Evolutionary conservation across 768 basidiomycete species (phyloP).

Genomic region (Podaxis mareebaensis): DNA sequence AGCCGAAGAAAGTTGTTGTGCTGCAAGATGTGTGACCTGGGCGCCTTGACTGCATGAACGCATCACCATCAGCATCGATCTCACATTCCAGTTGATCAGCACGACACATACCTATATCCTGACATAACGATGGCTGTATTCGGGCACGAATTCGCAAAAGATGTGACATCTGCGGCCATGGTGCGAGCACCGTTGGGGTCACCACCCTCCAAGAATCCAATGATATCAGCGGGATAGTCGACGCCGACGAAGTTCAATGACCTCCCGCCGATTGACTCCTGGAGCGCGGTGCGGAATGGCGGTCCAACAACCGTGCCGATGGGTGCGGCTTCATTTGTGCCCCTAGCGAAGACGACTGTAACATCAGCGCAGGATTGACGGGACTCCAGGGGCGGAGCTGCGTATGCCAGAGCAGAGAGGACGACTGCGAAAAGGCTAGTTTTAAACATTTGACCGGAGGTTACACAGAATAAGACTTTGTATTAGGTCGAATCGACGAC

Average conservation of each 20-base stretch:
- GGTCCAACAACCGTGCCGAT: constrained; percentile 39
- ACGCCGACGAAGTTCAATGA: constrained; percentile 38
- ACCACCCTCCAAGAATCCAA: constrained; percentile 39
- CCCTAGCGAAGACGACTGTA: constrained; percentile 38
- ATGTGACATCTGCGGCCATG: constrained; percentile 34
- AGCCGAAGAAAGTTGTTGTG: constrained; percentile 15
- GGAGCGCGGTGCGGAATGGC: constrained; percentile 32
- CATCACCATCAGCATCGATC: background rate
- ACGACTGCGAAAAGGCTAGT: constrained; percentile 18
- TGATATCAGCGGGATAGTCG: constrained; percentile 34
- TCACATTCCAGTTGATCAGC: background rate
- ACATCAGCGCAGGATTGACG: constrained; percentile 32
- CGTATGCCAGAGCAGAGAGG: constrained; percentile 24
- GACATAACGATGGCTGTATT: constrained; percentile 34
- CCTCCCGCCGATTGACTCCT: constrained; percentile 26
- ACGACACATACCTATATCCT: constrained; percentile 30
- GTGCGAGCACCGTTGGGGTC: constrained; percentile 33
- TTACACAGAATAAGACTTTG: background rate
- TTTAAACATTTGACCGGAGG: constrained; percentile 18
- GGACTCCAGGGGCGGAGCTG: constrained; percentile 14
- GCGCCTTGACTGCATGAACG: constrained; percentile 29
- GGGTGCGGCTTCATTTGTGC: constrained; percentile 33
- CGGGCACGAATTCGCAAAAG: constrained; percentile 30
- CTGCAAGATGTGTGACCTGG: constrained; percentile 21
- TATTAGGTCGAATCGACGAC: background rate